Conservation (phyloP, 257 asterid species). For the Nemophila menziesii region DNA sequence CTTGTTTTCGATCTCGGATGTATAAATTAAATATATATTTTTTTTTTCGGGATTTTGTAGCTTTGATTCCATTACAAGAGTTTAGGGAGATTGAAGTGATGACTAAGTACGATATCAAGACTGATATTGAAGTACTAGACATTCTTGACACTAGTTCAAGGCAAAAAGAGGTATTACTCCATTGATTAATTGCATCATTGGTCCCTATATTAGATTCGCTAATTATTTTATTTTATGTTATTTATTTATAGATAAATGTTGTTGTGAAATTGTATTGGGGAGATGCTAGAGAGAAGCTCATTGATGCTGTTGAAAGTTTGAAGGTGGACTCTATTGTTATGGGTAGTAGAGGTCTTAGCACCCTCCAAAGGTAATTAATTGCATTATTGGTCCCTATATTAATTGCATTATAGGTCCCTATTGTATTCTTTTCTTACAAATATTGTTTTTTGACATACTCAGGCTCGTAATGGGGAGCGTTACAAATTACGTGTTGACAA, state of each 20-base stretch:
- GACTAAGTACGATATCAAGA: conserved; percentile 47
- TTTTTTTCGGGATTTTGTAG: conserved; percentile 19
- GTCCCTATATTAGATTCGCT: background rate
- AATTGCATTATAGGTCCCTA: no score
- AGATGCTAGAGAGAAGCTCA: conserved; percentile 81
- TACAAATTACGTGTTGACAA: conserved; percentile 43
- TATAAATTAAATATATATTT: no score
- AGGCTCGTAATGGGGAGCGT: conserved; percentile 81
- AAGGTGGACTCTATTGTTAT: conserved; percentile 62
- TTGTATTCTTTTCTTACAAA: no score
- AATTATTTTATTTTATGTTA: background rate
- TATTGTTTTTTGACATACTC: conserved; percentile 3
- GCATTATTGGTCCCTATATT: no score
- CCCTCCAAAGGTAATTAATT: conserved; percentile 60
- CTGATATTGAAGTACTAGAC: conserved; percentile 70
- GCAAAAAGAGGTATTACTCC: conserved; percentile 68
- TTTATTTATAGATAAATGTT: conserved; percentile 40
- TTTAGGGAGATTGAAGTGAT: conserved; percentile 66
- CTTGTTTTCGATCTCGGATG: background rate
- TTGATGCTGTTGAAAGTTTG: conserved; percentile 49
- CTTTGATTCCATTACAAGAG: conserved; percentile 69
- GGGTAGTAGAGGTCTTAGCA: conserved; percentile 84
- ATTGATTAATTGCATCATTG: background rate
- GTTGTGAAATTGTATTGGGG: conserved; percentile 73
- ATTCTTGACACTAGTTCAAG: conserved; percentile 67